Percentiles rank a stretch among this genome's conserved stretches.
phyloP scores from a whole-genome alignment of 2,329 filamentous ascomycete species.

The Colletotrichum destructivum region DNA sequence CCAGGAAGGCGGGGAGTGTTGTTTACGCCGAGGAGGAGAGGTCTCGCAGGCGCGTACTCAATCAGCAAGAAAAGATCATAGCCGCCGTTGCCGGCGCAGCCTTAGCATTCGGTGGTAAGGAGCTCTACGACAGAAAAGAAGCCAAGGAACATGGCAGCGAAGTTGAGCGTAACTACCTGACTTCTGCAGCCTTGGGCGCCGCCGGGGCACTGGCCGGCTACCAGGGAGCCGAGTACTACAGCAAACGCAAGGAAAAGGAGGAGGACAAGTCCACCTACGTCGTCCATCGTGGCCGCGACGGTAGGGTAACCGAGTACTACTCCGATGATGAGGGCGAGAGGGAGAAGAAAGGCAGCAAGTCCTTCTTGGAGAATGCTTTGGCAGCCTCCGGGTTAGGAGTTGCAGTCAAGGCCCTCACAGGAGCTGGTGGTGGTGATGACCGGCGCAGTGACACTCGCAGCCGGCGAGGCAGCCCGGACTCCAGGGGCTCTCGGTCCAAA shows the following conservation, averaged over 20 bases:
- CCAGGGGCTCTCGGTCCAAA: constrained; percentile 66
- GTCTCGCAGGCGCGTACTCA: constrained; percentile 65
- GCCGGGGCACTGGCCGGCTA: constrained; percentile 76
- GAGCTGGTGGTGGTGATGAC: constrained; percentile 61
- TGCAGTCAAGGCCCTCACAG: constrained; percentile 73
- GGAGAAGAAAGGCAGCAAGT: constrained; percentile 74
- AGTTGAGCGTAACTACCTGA: constrained; percentile 71
- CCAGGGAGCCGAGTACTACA: constrained; percentile 74
- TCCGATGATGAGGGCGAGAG: constrained; percentile 70
- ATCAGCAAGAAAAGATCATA: constrained; percentile 76
- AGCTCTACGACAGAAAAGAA: constrained; percentile 75
- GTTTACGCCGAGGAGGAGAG: constrained; percentile 71
- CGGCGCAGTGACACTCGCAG: constrained; percentile 52
- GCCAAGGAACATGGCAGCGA: constrained; percentile 65
- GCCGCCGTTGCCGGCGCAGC: constrained; percentile 77
- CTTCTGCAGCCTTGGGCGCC: constrained; percentile 73
- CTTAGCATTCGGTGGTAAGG: constrained; percentile 76
- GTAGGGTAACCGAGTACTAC: constrained; percentile 68
- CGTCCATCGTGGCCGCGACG: constrained; percentile 69
- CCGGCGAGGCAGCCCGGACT: constrained; percentile 55
- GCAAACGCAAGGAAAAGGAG: constrained; percentile 70
- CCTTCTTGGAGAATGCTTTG: constrained; percentile 74
- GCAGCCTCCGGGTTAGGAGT: constrained; percentile 74
- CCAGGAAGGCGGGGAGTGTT: constrained; percentile 65
- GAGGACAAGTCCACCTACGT: constrained; percentile 69